phyloP scores from a whole-genome alignment of 257 asterid genomes.

The Nicotiana attenuata region DNA sequence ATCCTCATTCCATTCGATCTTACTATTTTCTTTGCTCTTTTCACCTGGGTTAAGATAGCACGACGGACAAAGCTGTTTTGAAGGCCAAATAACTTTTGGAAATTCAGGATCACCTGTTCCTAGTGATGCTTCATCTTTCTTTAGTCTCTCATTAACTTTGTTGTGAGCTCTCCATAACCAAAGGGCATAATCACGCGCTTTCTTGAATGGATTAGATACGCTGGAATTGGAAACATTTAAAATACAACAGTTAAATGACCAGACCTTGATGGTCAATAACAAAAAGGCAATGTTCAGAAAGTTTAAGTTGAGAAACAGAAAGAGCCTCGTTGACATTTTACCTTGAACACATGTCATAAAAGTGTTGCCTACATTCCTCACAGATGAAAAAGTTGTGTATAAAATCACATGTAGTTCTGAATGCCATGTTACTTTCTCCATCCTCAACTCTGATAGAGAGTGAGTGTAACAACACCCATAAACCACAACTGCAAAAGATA shows the following conservation, averaged over 20 bases:
- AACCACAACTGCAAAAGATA: conserved; percentile 71
- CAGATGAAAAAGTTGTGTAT: conserved; percentile 75
- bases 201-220: conserved; percentile 66
- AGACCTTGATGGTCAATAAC: neutral
- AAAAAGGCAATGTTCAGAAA: neutral
- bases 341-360: conserved; percentile 84
- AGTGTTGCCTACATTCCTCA: conserved; percentile 92
- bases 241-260: neutral
- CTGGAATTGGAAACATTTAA: conserved; percentile 31
- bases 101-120: conserved; percentile 72
- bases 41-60: conserved; percentile 39
- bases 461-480: conserved; percentile 89
- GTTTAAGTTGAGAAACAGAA: neutral
- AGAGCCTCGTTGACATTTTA: conserved; percentile 16
- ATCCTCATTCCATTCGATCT: conserved; percentile 47
- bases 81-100: conserved; percentile 80
- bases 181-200: conserved; percentile 55
- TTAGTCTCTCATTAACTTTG: conserved; percentile 70
- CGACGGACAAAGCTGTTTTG: conserved; percentile 69
- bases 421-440: conserved; percentile 76
- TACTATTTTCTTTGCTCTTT: conserved; percentile 15
- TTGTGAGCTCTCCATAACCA: conserved; percentile 96
- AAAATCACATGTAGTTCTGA: conserved; percentile 66
- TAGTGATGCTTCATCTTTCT: conserved; percentile 62
- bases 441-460: conserved; percentile 84